Evolutionary conservation across 768 basidiomycete species (phyloP).

Genomic region (Rhizopogon sp.): DNA sequence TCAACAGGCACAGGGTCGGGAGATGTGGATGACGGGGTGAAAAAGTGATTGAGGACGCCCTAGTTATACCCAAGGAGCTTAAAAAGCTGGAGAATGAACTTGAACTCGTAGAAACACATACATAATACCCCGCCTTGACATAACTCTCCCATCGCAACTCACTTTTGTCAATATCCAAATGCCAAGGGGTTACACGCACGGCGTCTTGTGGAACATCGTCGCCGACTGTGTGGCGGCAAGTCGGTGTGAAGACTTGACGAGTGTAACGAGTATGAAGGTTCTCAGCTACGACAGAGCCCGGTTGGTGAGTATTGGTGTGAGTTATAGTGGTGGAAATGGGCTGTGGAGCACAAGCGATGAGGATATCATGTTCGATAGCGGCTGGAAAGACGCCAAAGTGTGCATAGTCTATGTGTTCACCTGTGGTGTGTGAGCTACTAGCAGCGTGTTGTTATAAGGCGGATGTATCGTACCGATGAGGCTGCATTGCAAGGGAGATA

Average conservation of each 20-base stretch:
- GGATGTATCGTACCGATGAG: conserved; percentile 29
- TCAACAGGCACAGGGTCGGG: conserved; percentile 56
- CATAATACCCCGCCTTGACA: conserved; percentile 82
- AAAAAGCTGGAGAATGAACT: not conserved
- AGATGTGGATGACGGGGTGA: conserved; percentile 24
- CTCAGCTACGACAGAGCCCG: conserved; percentile 57
- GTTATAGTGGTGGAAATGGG: conserved; percentile 8
- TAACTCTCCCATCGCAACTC: conserved; percentile 83
- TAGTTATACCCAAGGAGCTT: conserved; percentile 13
- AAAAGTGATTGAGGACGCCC: conserved; percentile 68
- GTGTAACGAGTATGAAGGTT: conserved; percentile 60
- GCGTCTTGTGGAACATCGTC: conserved; percentile 28
- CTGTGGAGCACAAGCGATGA: conserved; percentile 67
- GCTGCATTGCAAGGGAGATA: conserved; percentile 10
- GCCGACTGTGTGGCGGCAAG: conserved; percentile 21
- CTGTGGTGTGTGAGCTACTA: conserved; percentile 30
- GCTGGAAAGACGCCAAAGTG: conserved; percentile 81
- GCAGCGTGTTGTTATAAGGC: not conserved
- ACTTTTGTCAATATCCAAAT: conserved; percentile 60
- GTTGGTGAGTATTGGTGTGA: conserved; percentile 19
- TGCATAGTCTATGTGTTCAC: conserved; percentile 83
- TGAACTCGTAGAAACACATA: conserved; percentile 29
- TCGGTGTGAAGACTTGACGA: conserved; percentile 55
- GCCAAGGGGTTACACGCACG: conserved; percentile 52
- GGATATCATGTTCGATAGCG: conserved; percentile 80